These are phyloP conservation scores for Silybum marianum DNA, from an alignment of 129 eudicot genomes.

Conservation along the genomic window DNA sequence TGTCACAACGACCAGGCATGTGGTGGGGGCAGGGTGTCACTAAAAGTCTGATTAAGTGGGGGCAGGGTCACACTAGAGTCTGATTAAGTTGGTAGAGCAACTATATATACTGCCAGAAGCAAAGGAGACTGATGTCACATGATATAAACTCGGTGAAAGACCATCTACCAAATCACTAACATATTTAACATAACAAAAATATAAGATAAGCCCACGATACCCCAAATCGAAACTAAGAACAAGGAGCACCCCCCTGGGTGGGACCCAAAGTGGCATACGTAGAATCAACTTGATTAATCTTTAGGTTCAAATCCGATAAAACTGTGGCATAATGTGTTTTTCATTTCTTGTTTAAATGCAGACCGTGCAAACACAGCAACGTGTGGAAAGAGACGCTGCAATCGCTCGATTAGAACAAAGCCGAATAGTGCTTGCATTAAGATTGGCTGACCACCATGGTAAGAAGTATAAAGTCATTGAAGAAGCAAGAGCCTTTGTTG, in stretches of 20 bases:
- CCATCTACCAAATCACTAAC: no score
- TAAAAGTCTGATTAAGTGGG: background rate
- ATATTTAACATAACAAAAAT: no score
- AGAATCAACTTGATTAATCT: background rate
- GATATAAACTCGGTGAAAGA: no score
- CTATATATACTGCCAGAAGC: background rate
- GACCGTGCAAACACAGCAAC: constrained; percentile 83
- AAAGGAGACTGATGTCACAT: background rate
- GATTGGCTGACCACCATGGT: constrained; percentile 88
- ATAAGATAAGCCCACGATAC: no score
- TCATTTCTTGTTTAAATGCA: constrained; percentile 26
- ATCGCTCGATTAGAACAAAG: constrained; percentile 85
- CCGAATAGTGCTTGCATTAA: constrained; percentile 83
- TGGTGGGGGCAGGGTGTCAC: background rate
- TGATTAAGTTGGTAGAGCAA: background rate
- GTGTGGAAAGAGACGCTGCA: constrained; percentile 87
- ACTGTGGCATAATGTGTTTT: background rate
- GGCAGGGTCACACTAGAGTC: no score
- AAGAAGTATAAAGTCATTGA: constrained; percentile 81
- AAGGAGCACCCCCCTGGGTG: no score
- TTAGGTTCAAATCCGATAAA: background rate
- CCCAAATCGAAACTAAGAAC: background rate
- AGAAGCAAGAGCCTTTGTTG: constrained; percentile 81
- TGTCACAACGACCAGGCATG: background rate
- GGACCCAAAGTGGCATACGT: no score